These are phyloP conservation scores for Naganishia sp. DNA, from an alignment of 1,284 basidiomycete species.

Conservation along the genomic window DNA sequence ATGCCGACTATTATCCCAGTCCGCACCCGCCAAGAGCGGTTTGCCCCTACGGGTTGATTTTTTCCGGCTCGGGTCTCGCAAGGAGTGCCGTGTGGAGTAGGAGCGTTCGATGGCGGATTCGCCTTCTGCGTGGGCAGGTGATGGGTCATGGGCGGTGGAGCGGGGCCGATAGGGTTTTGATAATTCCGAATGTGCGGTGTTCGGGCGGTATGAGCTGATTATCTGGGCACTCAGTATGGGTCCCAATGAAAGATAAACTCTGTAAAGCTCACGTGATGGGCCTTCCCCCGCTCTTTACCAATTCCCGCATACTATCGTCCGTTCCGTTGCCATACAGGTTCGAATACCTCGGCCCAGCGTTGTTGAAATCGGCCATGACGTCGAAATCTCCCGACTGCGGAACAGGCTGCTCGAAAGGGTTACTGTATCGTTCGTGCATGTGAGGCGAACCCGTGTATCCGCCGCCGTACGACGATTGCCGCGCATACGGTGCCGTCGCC, in stretches of 20 bases:
- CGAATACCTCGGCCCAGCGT: constrained; percentile 72
- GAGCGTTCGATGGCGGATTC: constrained; percentile 28
- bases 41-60: not conserved
- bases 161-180: constrained; percentile 25
- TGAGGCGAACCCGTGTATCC: constrained; percentile 15
- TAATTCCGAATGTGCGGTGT: constrained; percentile 29
- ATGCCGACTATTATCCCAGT: constrained; percentile 25
- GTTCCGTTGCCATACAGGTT: constrained; percentile 59
- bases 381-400: constrained; percentile 60
- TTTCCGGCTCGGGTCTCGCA: not conserved
- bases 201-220: constrained; percentile 10
- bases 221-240: constrained; percentile 10
- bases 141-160: not conserved
- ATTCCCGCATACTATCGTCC: constrained; percentile 44
- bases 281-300: constrained; percentile 24
- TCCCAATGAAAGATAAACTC: constrained; percentile 21
- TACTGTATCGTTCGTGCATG: constrained; percentile 14
- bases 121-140: not conserved
- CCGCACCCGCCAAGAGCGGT: constrained; percentile 13
- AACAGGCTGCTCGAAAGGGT: constrained; percentile 50
- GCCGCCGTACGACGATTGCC: constrained; percentile 12
- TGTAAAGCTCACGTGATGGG: constrained; percentile 51
- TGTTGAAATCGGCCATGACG: constrained; percentile 88
- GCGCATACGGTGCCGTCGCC: not conserved
- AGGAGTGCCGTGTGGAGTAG: constrained; percentile 18